These are phyloP conservation scores for Sporobolomyces roseus DNA, from an alignment of 768 basidiomycete species.

Conservation along the genomic window DNA sequence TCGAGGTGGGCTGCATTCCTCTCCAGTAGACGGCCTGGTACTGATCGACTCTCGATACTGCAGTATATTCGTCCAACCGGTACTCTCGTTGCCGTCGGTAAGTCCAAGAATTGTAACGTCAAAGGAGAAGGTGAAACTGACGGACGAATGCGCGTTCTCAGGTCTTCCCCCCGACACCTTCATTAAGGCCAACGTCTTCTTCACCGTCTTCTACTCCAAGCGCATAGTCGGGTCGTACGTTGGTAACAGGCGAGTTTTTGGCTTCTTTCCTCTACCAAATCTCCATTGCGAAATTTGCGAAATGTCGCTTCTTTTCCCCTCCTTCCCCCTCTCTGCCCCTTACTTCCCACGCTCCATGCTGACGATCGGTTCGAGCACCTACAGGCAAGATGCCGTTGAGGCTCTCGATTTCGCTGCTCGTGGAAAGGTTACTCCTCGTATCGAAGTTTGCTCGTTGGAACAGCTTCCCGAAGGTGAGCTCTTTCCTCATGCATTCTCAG, in stretches of 20 bases:
- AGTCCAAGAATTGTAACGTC: no score
- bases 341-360: no score
- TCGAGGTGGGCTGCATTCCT: no score
- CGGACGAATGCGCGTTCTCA: no score
- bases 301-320: no score
- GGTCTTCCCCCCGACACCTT: constrained; percentile 65
- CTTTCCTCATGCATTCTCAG: neutral
- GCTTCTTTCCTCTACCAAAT: neutral
- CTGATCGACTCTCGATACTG: no score
- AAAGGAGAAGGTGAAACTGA: no score
- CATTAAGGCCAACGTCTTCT: constrained; percentile 64
- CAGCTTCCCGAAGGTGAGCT: constrained; percentile 77
- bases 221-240: constrained; percentile 52
- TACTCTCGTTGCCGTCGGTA: constrained; percentile 72
- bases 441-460: constrained; percentile 69
- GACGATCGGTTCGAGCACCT: no score
- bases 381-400: constrained; percentile 68
- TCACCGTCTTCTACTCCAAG: constrained; percentile 50
- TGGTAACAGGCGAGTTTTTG: constrained; percentile 54
- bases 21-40: no score
- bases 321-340: neutral
- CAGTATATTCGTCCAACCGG: constrained; percentile 73
- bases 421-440: constrained; percentile 71
- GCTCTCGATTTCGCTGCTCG: constrained; percentile 69
- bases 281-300: no score